Conservation (phyloP, 1,284 basidiomycete species). For the Phellinidium pouzarii region DNA sequence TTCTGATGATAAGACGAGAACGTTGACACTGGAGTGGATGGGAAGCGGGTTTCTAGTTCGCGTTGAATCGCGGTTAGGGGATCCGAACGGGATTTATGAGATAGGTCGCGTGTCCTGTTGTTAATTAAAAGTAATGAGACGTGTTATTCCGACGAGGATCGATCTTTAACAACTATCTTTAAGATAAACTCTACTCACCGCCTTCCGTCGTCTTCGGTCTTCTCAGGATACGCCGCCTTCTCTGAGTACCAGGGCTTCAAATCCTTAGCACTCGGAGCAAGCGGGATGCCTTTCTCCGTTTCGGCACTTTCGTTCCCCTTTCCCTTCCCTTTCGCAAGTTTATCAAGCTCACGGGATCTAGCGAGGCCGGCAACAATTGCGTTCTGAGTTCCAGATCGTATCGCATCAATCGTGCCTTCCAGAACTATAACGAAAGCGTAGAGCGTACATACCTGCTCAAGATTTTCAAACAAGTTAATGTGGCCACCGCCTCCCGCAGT, state of each 20-base stretch:
- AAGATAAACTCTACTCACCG: slow-evolving; percentile 23
- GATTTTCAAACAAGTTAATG: slow-evolving; percentile 74
- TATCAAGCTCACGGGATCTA: slow-evolving; percentile 38
- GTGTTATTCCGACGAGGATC: not conserved
- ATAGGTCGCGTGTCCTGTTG: slow-evolving; percentile 53
- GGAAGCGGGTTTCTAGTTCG: slow-evolving; percentile 42
- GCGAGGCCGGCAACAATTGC: slow-evolving; percentile 39
- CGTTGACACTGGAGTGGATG: slow-evolving; percentile 18
- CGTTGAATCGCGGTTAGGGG: slow-evolving; percentile 69
- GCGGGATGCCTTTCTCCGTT: slow-evolving; percentile 60
- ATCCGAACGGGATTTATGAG: slow-evolving; percentile 57
- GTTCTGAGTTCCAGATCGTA: slow-evolving; percentile 27
- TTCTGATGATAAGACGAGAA: slow-evolving; percentile 15
- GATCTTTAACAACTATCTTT: not conserved
- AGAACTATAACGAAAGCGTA: not conserved
- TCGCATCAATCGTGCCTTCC: not conserved
- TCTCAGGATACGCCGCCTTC: slow-evolving; percentile 20
- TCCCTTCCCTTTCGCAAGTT: slow-evolving; percentile 13
- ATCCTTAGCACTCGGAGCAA: slow-evolving; percentile 68
- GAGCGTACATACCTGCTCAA: slow-evolving; percentile 49
- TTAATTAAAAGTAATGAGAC: slow-evolving; percentile 3
- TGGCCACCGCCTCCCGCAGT: slow-evolving; percentile 32
- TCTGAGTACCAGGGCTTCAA: slow-evolving; percentile 72
- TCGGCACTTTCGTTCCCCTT: slow-evolving; percentile 35
- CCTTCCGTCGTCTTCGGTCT: slow-evolving; percentile 27